Evolutionary conservation across 176 grass and related monocot genomes (phyloP), one percentile per base, ranked within the genome.

Genomic region (Aegilops longissima): DNA sequence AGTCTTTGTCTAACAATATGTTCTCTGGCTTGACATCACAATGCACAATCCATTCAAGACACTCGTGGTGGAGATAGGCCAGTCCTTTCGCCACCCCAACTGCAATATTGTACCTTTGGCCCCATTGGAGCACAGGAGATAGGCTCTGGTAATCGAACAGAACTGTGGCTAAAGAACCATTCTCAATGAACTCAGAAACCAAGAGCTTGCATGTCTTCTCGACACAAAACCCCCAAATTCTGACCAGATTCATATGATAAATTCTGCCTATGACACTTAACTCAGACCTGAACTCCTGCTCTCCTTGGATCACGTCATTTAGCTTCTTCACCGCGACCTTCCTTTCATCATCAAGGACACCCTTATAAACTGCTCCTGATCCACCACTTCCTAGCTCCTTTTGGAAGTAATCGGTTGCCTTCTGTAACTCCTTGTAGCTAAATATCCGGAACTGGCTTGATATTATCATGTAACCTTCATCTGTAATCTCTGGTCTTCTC

Each of bases 1-100:
- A 92, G 27, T 94, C 83, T 21, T 79, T 14, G 25, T 94, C 86
- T 44, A 94, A 64, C 27, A 90, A 18, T 79, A 92, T 92, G 30
- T 92, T 97, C 31, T 97, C 90, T 30, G 92, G 90, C 61, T 94
- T 79, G 39, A 94, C 40, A 21, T 97, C 92, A 4, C 90, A 97
- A 36, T 97, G 94, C 18, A 92, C 82, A 0, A 92, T 85, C 94
- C 92, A 97, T 71, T 97, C 93, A 31, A 90, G 77, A 16, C 87
- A 94, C 25, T 88, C 89, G 25, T 94, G 90, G 38, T 97, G 94
- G 29, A 97, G 90, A 77, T 94, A 93, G 0, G 86, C 88, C 30
- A 93, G 45, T 12, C 88, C 91, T 81, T 91, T 89, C 3, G 66
- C 86, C 0, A 93, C 83, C 2, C 93, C 92, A 18, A 94, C 31